Base-by-base conservation (phyloP, 805 yeast species). In the Brettanomyces anomalus region DNA sequence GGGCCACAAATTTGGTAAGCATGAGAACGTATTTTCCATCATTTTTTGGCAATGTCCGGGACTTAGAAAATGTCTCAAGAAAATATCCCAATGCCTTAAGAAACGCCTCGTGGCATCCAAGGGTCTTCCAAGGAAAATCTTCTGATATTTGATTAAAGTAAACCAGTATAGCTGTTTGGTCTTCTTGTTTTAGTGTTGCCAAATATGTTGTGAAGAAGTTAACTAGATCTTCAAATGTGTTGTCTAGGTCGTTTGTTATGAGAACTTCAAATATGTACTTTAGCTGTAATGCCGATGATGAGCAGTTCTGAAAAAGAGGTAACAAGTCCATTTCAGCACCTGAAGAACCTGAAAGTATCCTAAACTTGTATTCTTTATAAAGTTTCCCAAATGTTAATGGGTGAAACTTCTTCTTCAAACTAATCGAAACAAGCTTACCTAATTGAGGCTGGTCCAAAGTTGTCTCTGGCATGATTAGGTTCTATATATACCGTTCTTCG, bases 261-360 rank as follows among this genome's bases (percentile, higher is more conserved):
- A 59, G 44, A 5, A 55, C 45, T 41, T 59, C 62, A 39, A 47
- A 52, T 3, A 59, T 53, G 37, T 59, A 61, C n/a, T 45, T 47
- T 38, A 60, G 45, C 42, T 57, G 60, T 6, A 52, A 38, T 8
- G 52, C 49, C 14, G 43, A 45, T 15, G 39, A 19, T 4, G 54
- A 41, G 21, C 54, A 48, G 17, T 48, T 43, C 3, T 45, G 35
- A 36, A 48, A 54, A 31, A 57, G 36, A 5, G 58, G 46, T 6
- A 43, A 39, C 31, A 54, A 36, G 30, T 54, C 57, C 4, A 56
- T 34, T 10, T 41, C 44, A 5, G 32, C 32, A 19, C 19, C 36
- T 4, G 42, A 21, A 3, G 41, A 42, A 8, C 41, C 30, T 8
- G 49, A 26, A 11, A 42, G 21, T 2, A 39, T 37, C 36, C 50